Percentiles rank a stretch among this genome's conserved stretches.
phyloP scores from a whole-genome alignment of 2,329 filamentous ascomycete genomes.

The Phialophora verrucosa region DNA sequence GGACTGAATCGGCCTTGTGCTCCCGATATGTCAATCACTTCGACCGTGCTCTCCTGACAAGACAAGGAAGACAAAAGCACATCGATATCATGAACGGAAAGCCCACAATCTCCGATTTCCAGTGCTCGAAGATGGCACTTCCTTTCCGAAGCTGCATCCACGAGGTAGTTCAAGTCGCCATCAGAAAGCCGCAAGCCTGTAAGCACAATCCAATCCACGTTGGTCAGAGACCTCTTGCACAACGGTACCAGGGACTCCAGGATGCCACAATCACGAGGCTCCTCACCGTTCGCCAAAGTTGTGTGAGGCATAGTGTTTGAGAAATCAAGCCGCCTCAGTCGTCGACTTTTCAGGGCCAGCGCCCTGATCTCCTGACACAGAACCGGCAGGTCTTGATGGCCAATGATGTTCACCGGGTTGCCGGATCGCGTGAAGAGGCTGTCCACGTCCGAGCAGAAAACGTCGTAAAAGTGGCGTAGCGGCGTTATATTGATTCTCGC shows the following conservation, averaged over 20 bases:
- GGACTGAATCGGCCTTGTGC: slow-evolving; percentile 70
- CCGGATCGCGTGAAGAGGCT: slow-evolving; percentile 66
- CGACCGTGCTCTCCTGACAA: slow-evolving; percentile 69
- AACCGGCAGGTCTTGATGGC: slow-evolving; percentile 62
- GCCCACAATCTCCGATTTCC: slow-evolving; percentile 68
- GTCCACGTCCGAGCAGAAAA: slow-evolving; percentile 66
- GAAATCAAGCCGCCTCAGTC: slow-evolving; percentile 69
- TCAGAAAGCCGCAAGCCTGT: slow-evolving; percentile 74
- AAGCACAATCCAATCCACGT: slow-evolving; percentile 72
- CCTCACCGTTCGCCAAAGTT: slow-evolving; percentile 43
- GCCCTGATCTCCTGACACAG: slow-evolving; percentile 72
- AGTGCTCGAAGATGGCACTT: slow-evolving; percentile 69
- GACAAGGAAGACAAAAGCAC: slow-evolving; percentile 68
- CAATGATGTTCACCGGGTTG: slow-evolving; percentile 58
- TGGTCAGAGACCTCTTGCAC: slow-evolving; percentile 69
- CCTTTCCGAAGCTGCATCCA: slow-evolving; percentile 70
- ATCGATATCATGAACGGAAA: slow-evolving; percentile 57
- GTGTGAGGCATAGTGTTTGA: slow-evolving; percentile 53
- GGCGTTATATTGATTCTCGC: slow-evolving; percentile 67
- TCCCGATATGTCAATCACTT: slow-evolving; percentile 70
- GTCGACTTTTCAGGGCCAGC: slow-evolving; percentile 68
- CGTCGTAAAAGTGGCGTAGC: slow-evolving; percentile 66
- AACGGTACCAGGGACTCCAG: slow-evolving; percentile 72
- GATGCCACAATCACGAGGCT: slow-evolving; percentile 69
- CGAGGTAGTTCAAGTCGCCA: slow-evolving; percentile 69